Evolutionary conservation across 768 basidiomycete species (phyloP).

Genomic region (Suillus lakei): DNA sequence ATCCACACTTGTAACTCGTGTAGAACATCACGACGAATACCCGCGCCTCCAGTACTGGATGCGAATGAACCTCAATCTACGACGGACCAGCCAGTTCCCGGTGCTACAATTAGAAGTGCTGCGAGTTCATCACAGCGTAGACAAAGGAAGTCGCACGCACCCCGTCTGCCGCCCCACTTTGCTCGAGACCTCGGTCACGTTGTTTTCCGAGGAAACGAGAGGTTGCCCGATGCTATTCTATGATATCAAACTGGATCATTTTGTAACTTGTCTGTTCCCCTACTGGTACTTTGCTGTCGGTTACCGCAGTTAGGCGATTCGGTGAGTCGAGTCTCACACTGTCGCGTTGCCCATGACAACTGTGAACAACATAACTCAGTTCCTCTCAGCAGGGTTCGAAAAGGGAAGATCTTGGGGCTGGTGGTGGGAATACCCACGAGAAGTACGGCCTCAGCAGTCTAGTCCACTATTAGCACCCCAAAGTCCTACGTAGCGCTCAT

Average conservation of each 20-base stretch:
- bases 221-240: slow-evolving; percentile 22
- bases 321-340: neutral
- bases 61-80: slow-evolving; percentile 2
- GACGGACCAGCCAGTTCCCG: neutral
- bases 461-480: too few relatives aligned
- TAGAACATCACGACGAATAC: slow-evolving; percentile 62
- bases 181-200: slow-evolving; percentile 68
- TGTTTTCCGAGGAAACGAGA: slow-evolving; percentile 67
- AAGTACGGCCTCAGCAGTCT: neutral
- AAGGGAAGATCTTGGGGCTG: neutral
- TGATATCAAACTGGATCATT: neutral
- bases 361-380: neutral
- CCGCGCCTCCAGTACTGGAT: slow-evolving; percentile 57
- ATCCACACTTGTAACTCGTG: slow-evolving; percentile 66
- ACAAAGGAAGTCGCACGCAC: slow-evolving; percentile 23
- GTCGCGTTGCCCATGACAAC: neutral
- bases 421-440: neutral
- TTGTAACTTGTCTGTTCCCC: neutral
- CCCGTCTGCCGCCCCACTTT: slow-evolving; percentile 64
- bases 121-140: slow-evolving; percentile 1
- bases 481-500: neutral
- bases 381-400: neutral
- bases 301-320: neutral
- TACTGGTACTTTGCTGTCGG: neutral
- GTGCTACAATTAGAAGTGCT: slow-evolving; percentile 2